Evolutionary conservation across 495 filamentous ascomycete genomes (phyloP), one percentile per base, ranked within the genome.

Genomic region (Neurospora intermedia): DNA sequence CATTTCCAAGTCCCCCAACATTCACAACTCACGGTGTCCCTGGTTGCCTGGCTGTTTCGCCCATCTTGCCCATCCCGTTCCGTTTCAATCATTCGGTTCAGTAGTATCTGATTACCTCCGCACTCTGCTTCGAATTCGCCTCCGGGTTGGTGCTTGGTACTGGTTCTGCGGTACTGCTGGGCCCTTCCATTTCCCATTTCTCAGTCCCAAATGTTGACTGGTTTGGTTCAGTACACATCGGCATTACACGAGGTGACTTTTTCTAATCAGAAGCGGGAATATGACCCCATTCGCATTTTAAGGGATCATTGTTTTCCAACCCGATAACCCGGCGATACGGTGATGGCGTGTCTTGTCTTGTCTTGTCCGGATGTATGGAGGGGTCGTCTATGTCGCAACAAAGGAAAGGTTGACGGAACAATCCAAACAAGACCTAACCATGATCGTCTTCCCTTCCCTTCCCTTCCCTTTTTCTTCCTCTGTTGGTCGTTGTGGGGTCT

Each of bases 1-100:
- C 83, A 83, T 71, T 38, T 31, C 27, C 27, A 31, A 31, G 27
- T 31, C 27, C 48, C 48, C 69, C 73, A n/a, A 41, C 54, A 39
- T 9, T 70, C 43, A 41, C 71, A 66, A 69, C n/a, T 42, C 69
- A 46, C 45, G 48, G 43, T 59, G 20, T 23, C 48, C 48, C 10
- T 59, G 48, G 46, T 27, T 54, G 23, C 27, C 46, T n/a, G n/a
- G n/a, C n/a, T n/a, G n/a, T n/a, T n/a, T n/a, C n/a, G n/a, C n/a
- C n/a, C n/a, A n/a, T 54, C 46, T 31, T 31, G 20, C 4, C 74
- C 66, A 69, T 38, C 6, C 69, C 69, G 31, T 40, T 15, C 69
- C 15, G 39, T 40, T n/a, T 38, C 35, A 38, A 38, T 38, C 6
- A 38, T 38, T 38, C 35, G 6, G 6, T 46, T 18, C 43, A 18